Base-by-base conservation (phyloP, 1,284 basidiomycete genomes). In the Irpex sp. region DNA sequence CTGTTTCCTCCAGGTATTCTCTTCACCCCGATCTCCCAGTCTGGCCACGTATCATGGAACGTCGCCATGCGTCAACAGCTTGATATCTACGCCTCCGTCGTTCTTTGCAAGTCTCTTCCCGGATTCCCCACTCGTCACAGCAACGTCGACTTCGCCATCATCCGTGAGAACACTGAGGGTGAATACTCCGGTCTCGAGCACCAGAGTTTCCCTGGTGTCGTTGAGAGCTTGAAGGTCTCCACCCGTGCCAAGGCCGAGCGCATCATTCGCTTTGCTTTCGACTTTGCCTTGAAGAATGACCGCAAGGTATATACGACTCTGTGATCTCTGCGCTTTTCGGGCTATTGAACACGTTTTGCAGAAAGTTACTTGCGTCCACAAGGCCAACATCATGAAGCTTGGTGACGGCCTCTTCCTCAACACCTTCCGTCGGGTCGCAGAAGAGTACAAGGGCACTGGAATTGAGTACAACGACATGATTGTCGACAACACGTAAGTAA, bases 311-410 rank as follows among this genome's bases (percentile, higher is more conserved):
- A 79, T 56, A 21, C 7, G 5, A 33, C 2, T 39, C 1, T 51
- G 7, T 11, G 8, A 15, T 17, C 46, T 15, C 9, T 15, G 1
- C 8, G 5, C 7, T 9, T 17, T 8, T 15, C n/a, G 49, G 9
- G 37, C 57, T 35, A 36, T n/a, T 26, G 19, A 11, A 56, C 39
- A 35, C 62, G 35, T 62, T 61, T 57, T 53, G 17, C 72, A 97
- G 94, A 98, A 97, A 91, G 97, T 99, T 70, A 99, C 97, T 62
- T 98, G 96, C 76, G 96, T 99, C 58, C 97, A 99, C 90, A 99
- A 99, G 82, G 97, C 97, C 74, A 99, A 99, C 85, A 99, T 99
- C 83, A 99, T 99, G 97, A 99, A 99, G 81, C 89, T 99, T 71
- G 97, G 96, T 77, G 97, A 99, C 75, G 97, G 97, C 80, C 89